Percentiles rank a stretch among this genome's conserved stretches.
Conservation (phyloP, 257 asterid genomes). For the Nicotiana obtusifolia region DNA sequence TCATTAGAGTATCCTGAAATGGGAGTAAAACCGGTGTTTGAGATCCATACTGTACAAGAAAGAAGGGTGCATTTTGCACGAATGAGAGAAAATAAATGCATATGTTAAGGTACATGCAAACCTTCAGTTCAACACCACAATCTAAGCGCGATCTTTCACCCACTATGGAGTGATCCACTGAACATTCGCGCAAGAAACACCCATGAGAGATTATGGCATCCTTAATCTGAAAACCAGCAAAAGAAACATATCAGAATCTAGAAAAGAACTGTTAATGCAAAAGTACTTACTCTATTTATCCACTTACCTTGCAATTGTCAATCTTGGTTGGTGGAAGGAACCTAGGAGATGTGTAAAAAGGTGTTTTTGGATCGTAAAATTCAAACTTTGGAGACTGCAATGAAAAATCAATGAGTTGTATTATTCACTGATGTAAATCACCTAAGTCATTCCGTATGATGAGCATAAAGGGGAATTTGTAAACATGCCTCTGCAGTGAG, state of each 20-base stretch:
- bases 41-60: neutral
- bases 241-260: neutral
- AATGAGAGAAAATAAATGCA: neutral
- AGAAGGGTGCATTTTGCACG: neutral
- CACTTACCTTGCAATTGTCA: constrained; percentile 68
- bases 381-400: constrained; percentile 72
- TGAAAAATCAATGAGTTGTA: neutral
- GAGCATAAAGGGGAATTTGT: neutral
- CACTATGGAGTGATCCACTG: constrained; percentile 68
- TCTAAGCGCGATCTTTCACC: constrained; percentile 96
- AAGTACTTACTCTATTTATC: neutral
- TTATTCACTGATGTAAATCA: neutral
- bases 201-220: constrained; percentile 96
- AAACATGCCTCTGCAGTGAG: constrained; percentile 66
- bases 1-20: constrained; percentile 70
- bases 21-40: neutral
- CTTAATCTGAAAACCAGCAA: constrained; percentile 50
- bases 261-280: neutral
- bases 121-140: constrained; percentile 87
- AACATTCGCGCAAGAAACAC: constrained; percentile 86
- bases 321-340: constrained; percentile 94
- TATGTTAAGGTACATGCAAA: constrained; percentile 9
- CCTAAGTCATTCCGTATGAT: neutral
- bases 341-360: constrained; percentile 91
- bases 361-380: constrained; percentile 88